Evolutionary conservation across 495 filamentous ascomycete species (phyloP).

Genomic region (Hypomontagnella submonticulosa): DNA sequence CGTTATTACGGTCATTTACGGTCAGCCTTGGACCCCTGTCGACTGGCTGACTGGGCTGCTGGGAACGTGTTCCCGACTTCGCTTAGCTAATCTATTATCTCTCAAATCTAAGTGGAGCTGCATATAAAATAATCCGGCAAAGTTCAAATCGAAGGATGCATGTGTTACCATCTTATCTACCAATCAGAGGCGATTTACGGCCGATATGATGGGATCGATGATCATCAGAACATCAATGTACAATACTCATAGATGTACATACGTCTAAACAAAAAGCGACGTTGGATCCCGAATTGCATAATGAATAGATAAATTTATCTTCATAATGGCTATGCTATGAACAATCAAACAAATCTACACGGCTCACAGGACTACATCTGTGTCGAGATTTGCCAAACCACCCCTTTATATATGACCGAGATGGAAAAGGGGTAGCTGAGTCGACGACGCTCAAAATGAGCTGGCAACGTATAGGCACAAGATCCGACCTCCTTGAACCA

Average conservation of each 20-base stretch:
- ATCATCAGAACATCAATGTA: too few relatives aligned
- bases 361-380: slow-evolving; percentile 6
- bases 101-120: background rate
- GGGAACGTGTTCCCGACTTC: slow-evolving; percentile 9
- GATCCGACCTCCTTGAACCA: slow-evolving; percentile 43
- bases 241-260: too few relatives aligned
- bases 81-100: slow-evolving; percentile 3
- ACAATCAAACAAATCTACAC: slow-evolving; percentile 2
- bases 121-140: slow-evolving; percentile 7
- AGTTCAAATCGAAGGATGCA: background rate
- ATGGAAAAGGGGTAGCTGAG: slow-evolving; percentile 28
- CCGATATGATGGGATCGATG: too few relatives aligned
- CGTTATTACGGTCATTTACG: slow-evolving; percentile 18
- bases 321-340: too few relatives aligned
- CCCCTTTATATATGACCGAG: slow-evolving; percentile 25
- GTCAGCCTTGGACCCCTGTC: slow-evolving; percentile 32
- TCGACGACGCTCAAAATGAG: slow-evolving; percentile 3
- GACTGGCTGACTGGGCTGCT: too few relatives aligned
- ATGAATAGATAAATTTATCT: too few relatives aligned
- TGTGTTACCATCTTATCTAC: background rate
- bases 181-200: background rate
- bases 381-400: slow-evolving; percentile 34
- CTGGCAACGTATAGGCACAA: slow-evolving; percentile 26
- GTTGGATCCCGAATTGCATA: too few relatives aligned
- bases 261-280: too few relatives aligned